phyloP scores from a whole-genome alignment of 2,329 filamentous ascomycete species.

The Talaromyces sp. region DNA sequence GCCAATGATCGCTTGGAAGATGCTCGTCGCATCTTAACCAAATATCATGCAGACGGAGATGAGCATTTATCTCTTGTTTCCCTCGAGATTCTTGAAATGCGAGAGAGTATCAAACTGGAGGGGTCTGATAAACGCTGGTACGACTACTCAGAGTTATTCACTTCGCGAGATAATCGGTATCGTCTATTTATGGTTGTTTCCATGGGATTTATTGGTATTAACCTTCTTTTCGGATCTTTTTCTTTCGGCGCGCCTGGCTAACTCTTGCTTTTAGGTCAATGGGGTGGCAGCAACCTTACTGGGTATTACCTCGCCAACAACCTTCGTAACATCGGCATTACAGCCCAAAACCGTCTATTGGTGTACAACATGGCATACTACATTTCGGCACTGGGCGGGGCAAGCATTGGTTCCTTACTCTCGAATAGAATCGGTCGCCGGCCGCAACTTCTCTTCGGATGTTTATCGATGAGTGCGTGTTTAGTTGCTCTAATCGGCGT shows the following conservation, averaged over 20 bases:
- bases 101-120: constrained; percentile 23
- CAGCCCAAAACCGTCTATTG: background rate
- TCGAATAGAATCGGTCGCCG: background rate
- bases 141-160: constrained; percentile 52
- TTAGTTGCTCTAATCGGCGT: background rate
- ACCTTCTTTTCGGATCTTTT: background rate
- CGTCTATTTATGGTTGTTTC: constrained; percentile 1
- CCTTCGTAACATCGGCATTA: constrained; percentile 4
- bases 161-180: constrained; percentile 29
- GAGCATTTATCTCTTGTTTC: constrained; percentile 23
- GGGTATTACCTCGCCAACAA: constrained; percentile 4
- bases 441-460: background rate
- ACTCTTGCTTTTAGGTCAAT: background rate
- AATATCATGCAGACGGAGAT: constrained; percentile 50
- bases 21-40: constrained; percentile 50
- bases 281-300: background rate
- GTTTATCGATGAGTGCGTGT: background rate
- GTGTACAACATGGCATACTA: background rate
- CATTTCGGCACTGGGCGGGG: background rate
- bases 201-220: background rate
- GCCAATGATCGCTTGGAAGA: constrained; percentile 53
- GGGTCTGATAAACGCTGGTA: constrained; percentile 52
- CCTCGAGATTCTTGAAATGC: constrained; percentile 26
- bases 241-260: background rate
- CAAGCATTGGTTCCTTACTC: background rate